Evolutionary conservation across 2,329 filamentous ascomycete species (phyloP).

Genomic region (Bipolaris zeicola): DNA sequence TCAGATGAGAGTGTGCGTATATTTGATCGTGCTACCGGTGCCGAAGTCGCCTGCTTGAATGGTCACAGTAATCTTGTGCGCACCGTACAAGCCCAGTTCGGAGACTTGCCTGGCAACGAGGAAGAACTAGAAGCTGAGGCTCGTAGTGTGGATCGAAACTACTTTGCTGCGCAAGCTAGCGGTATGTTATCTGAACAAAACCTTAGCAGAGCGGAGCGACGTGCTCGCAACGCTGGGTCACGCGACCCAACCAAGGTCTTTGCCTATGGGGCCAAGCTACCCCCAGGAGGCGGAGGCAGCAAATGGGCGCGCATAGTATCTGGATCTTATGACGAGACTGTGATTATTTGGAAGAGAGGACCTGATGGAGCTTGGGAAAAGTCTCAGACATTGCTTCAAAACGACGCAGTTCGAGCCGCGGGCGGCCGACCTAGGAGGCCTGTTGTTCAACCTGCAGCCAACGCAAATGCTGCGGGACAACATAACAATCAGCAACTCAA

Average conservation of each 20-base stretch:
- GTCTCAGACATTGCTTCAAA: constrained; percentile 75
- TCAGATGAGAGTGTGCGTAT: constrained; percentile 96
- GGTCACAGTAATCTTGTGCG: constrained; percentile 86
- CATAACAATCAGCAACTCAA: constrained; percentile 24
- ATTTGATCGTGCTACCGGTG: constrained; percentile 82
- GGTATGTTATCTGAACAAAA: constrained; percentile 49
- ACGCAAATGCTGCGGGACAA: constrained; percentile 25
- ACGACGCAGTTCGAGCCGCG: constrained; percentile 63
- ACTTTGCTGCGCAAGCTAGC: constrained; percentile 63
- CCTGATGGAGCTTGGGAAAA: constrained; percentile 83
- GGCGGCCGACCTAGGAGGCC: constrained; percentile 49
- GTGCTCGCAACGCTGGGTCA: constrained; percentile 70
- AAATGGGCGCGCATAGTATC: constrained; percentile 94
- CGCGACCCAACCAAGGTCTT: constrained; percentile 75
- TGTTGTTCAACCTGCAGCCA: constrained; percentile 26
- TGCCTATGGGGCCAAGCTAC: constrained; percentile 82
- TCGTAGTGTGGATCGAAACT: constrained; percentile 72
- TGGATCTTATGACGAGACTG: constrained; percentile 92
- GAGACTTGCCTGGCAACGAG: constrained; percentile 80
- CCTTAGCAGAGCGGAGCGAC: constrained; percentile 43
- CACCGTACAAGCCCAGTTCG: constrained; percentile 94
- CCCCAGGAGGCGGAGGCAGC: constrained; percentile 87
- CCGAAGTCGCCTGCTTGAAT: constrained; percentile 85
- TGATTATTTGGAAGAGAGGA: constrained; percentile 93
- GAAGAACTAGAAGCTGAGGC: constrained; percentile 77